Conservation (phyloP, 2,329 filamentous ascomycete genomes). For the Laburnicola sp. region DNA sequence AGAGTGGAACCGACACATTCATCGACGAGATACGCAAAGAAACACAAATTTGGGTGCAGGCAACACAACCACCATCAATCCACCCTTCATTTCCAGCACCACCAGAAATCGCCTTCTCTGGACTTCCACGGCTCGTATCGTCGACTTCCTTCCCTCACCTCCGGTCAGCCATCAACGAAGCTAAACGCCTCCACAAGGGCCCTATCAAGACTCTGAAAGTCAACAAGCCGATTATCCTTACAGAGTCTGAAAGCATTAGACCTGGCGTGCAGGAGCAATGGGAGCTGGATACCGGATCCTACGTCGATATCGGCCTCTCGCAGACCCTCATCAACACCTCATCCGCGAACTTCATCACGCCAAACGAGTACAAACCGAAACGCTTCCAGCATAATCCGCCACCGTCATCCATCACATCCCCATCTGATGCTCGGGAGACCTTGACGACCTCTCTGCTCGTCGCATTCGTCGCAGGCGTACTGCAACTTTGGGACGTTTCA, state of each 20-base stretch:
- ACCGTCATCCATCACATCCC: conserved; percentile 21
- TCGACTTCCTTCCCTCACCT: conserved; percentile 29
- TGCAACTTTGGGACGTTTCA: conserved; percentile 41
- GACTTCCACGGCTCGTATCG: conserved; percentile 13
- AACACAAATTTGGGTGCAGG: conserved; percentile 35
- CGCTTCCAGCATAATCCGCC: conserved; percentile 26
- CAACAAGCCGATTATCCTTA: conserved; percentile 25
- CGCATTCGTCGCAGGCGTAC: conserved; percentile 36
- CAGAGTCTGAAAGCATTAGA: conserved; percentile 20
- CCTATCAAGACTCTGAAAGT: conserved; percentile 25
- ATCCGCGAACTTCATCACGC: conserved; percentile 23
- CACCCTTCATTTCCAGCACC: conserved; percentile 43
- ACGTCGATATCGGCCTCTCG: conserved; percentile 38
- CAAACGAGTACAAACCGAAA: conserved; percentile 30
- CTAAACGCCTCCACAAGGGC: conserved; percentile 35
- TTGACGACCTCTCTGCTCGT: conserved; percentile 32
- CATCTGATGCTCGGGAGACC: conserved; percentile 17
- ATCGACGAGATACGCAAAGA: conserved; percentile 33
- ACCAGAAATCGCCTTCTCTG: conserved; percentile 33
- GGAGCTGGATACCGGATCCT: conserved; percentile 30
- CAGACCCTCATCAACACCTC: conserved; percentile 37
- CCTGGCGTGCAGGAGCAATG: conserved; percentile 29
- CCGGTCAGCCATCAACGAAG: conserved; percentile 37
- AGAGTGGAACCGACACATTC: conserved; percentile 15
- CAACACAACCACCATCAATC: conserved; percentile 40